Evolutionary conservation across 1,284 basidiomycete species (phyloP).

Genomic region (Anthracocystis walkeri): DNA sequence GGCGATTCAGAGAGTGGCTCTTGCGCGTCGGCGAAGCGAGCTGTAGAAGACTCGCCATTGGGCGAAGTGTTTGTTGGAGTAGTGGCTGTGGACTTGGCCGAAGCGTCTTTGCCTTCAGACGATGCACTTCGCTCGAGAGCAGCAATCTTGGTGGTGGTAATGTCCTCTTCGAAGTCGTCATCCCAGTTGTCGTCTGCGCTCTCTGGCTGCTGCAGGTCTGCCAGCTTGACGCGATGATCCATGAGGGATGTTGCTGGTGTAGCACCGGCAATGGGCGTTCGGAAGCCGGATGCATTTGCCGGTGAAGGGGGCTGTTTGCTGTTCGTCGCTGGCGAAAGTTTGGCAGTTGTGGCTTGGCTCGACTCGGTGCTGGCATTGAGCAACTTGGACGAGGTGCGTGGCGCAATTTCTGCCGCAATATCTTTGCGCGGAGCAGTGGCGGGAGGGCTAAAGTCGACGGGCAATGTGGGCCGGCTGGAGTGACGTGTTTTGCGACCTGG

Average conservation of each 20-base stretch:
- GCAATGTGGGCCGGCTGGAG: constrained; percentile 37
- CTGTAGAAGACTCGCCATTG: background rate
- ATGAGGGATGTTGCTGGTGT: constrained; percentile 53
- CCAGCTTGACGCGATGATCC: constrained; percentile 55
- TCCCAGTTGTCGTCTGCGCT: constrained; percentile 92
- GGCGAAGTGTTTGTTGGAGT: background rate
- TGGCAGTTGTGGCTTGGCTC: background rate
- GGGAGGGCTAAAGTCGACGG: constrained; percentile 48
- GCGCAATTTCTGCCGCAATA: background rate
- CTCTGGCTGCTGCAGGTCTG: constrained; percentile 73
- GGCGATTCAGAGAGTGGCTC: constrained; percentile 14
- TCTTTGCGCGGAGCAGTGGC: constrained; percentile 15
- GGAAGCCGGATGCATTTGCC: constrained; percentile 24
- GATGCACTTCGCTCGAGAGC: constrained; percentile 71
- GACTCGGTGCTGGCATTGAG: background rate
- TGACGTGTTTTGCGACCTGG: constrained; percentile 24
- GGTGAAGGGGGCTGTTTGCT: constrained; percentile 24
- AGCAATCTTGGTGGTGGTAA: constrained; percentile 85
- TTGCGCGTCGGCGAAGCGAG: background rate
- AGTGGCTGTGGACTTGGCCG: constrained; percentile 4
- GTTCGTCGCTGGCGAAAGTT: constrained; percentile 2
- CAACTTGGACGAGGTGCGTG: constrained; percentile 17
- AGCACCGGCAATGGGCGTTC: constrained; percentile 48
- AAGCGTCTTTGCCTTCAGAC: constrained; percentile 12
- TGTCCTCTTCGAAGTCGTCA: constrained; percentile 94